Conservation (phyloP, 192 early-diverging fungal species). For the Gaertneriomyces semiglobifer region DNA sequence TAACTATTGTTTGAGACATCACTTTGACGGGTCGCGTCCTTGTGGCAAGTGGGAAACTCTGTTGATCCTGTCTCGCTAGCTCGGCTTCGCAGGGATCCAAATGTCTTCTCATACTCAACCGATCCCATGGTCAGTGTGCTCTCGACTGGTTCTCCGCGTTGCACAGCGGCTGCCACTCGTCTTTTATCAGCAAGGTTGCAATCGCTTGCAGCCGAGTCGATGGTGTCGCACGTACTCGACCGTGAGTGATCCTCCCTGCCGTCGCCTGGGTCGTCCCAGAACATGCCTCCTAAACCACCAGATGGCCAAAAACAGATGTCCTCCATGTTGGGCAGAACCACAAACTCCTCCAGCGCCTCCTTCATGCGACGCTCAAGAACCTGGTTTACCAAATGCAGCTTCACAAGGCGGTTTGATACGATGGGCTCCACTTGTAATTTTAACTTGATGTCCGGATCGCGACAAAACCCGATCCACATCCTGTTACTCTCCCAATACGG, state of each 20-base stretch:
- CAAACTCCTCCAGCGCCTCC: slow-evolving; percentile 69
- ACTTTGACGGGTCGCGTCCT: no score
- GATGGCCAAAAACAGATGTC: slow-evolving; percentile 70
- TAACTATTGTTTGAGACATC: not conserved
- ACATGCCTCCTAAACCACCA: slow-evolving; percentile 34
- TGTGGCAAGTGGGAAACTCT: no score
- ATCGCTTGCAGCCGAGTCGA: not conserved
- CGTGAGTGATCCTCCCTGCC: not conserved
- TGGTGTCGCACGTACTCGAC: not conserved
- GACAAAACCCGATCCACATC: slow-evolving; percentile 82
- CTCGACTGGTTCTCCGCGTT: slow-evolving; percentile 17
- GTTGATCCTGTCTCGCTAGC: not conserved
- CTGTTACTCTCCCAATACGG: slow-evolving; percentile 72
- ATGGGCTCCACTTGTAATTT: slow-evolving; percentile 66
- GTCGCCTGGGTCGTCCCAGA: slow-evolving; percentile 31
- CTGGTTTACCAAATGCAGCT: slow-evolving; percentile 72
- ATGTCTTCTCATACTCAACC: not conserved
- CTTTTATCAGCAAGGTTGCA: not conserved
- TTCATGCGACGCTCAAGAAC: slow-evolving; percentile 82
- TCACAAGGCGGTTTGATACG: slow-evolving; percentile 80
- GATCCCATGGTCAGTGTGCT: not conserved
- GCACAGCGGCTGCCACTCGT: slow-evolving; percentile 4
- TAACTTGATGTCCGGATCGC: slow-evolving; percentile 69
- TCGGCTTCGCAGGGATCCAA: not conserved
- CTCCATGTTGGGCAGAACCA: slow-evolving; percentile 89